Percentiles rank a stretch among this genome's conserved stretches.
phyloP scores from a whole-genome alignment of 1,284 basidiomycete genomes.

The Austroboletus niveus region DNA sequence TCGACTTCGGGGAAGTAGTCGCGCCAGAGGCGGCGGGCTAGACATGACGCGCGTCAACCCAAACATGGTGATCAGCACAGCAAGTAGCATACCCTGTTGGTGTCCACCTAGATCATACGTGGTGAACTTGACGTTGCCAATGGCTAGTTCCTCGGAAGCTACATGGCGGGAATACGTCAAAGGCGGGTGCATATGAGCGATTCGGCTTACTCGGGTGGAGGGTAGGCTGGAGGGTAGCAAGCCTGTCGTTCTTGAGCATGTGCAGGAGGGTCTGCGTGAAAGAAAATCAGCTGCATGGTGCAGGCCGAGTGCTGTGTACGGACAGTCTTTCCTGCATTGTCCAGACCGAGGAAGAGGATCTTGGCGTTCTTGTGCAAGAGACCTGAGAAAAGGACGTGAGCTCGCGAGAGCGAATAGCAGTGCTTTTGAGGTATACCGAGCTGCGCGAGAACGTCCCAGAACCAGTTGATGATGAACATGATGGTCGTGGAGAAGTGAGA shows the following conservation, averaged over 20 bases:
- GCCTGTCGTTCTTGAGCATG: constrained; percentile 99
- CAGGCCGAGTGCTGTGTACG: constrained; percentile 25
- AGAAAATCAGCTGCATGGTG: constrained; percentile 3
- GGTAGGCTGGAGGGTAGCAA: constrained; percentile 97
- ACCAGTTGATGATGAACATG: constrained; percentile 93
- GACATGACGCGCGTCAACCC: constrained; percentile 7
- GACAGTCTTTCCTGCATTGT: constrained; percentile 99
- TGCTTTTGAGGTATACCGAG: constrained; percentile 64
- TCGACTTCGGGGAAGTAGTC: constrained; percentile 99
- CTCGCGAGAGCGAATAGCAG: background rate
- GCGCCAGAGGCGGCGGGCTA: constrained; percentile 97
- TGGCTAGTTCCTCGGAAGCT: constrained; percentile 99
- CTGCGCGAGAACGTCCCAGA: constrained; percentile 90
- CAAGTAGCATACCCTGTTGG: constrained; percentile 73
- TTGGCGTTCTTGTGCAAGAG: constrained; percentile 99
- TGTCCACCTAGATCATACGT: constrained; percentile 99
- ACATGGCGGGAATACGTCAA: constrained; percentile 5
- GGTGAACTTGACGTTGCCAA: constrained; percentile 98
- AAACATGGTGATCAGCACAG: background rate
- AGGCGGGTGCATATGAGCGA: background rate
- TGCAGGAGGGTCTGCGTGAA: constrained; percentile 87
- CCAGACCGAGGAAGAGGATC: constrained; percentile 98
- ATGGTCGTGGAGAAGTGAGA: constrained; percentile 26
- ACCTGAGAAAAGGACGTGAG: constrained; percentile 51
- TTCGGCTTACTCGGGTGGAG: constrained; percentile 87